Base-by-base conservation (phyloP, 208 protist species). In the Wallacemonas sp. region DNA sequence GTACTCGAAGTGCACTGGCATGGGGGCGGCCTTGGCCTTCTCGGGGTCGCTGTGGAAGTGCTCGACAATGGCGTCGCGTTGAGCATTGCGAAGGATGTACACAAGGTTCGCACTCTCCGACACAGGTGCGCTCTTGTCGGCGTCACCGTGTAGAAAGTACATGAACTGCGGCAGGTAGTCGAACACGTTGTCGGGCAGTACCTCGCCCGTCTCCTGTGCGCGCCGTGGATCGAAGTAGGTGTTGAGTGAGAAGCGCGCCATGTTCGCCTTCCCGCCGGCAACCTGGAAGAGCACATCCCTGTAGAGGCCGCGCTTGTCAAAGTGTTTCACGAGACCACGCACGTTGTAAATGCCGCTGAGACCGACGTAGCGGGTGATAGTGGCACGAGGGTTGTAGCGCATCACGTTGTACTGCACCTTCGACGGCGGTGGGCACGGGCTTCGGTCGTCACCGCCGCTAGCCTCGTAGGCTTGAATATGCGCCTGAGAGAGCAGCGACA, bases 401-500 rank as follows among this genome's bases (percentile, higher is more conserved):
- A 63, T 76, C 27, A 93, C 87, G 63, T 92, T 92, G 74, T 95
- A 95, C 33, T 79, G 79, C 44, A 82, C 77, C 26, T 68, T 37
- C 3, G 67, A 84, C 38, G 84, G 84, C 17, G 77, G 15, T 2
- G 66, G 58, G 26, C 55, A 36, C 10, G 36, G 30, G 30, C 33
- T 55, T 3, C 17, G 15, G 37, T 27, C 66, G 19, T 69, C 53
- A 15, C 59, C 60, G 48, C 65, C 77, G 0, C 37, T 54, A 32
- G 37, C 63, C 44, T 61, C 60, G 42, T 91, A 87, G 10, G 83
- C 89, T 36, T 66, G 65, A n/a, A 90, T 38, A 27, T 93, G 86
- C 36, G 86, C 89, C 73, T 95, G 89, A 21, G 84, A 92, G 33
- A 95, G 71, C 4, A 95, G 63, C 27, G 85, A 92, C 84, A 95